phyloP scores from a whole-genome alignment of 257 asterid species.

The Gynochthodes officinalis region DNA sequence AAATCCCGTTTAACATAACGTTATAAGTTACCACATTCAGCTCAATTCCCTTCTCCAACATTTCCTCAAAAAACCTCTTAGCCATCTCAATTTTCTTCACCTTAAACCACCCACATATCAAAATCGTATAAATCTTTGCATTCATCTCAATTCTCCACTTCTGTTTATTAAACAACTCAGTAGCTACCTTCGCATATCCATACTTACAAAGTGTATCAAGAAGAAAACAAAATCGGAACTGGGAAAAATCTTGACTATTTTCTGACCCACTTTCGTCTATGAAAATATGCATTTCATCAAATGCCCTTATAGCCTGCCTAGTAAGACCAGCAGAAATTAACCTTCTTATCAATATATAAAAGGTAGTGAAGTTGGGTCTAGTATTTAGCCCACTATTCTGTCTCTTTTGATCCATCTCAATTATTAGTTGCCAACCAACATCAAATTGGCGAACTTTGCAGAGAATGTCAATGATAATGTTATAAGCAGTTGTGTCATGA shows the following conservation, averaged over 20 bases:
- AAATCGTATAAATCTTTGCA: conserved; percentile 55
- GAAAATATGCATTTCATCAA: no score
- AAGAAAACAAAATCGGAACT: conserved; percentile 42
- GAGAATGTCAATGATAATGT: conserved; percentile 55
- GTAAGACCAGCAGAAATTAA: no score
- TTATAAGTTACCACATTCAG: conserved; percentile 72
- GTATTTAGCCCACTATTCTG: no score
- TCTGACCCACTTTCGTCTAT: no score
- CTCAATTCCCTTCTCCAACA: no score
- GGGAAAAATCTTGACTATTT: no score
- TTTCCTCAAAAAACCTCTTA: no score
- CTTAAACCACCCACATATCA: no score
- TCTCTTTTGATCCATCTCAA: conserved; percentile 73
- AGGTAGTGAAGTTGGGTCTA: no score
- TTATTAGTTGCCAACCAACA: conserved; percentile 70
- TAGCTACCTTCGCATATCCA: conserved; percentile 72
- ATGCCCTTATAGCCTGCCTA: no score
- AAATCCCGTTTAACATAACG: conserved; percentile 74
- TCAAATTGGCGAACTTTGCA: conserved; percentile 83
- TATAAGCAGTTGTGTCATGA: conserved; percentile 57
- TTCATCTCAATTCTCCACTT: conserved; percentile 53
- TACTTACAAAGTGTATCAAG: conserved; percentile 83
- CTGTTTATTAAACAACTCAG: conserved; percentile 68
- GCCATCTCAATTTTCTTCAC: no score
- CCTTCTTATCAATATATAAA: no score